These are phyloP conservation scores for Eucalyptus regnans DNA, from an alignment of 345 rosid species.

Conservation along the genomic window DNA sequence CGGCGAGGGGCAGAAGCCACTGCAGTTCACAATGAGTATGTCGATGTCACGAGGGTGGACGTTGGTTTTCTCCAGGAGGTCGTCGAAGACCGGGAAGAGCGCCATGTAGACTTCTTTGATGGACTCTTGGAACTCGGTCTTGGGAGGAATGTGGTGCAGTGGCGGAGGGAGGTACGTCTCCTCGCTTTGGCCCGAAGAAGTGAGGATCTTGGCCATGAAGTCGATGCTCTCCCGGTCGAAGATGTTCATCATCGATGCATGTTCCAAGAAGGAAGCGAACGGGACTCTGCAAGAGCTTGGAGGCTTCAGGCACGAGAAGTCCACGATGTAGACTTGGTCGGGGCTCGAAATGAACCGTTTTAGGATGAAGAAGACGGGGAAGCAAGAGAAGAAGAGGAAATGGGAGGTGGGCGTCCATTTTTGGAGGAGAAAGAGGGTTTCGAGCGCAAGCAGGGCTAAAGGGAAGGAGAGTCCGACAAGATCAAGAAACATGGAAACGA, in stretches of 20 bases:
- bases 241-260: slow-evolving; percentile 12
- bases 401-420: slow-evolving; percentile 1
- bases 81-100: slow-evolving; percentile 31
- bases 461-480: background rate
- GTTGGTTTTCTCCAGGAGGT: slow-evolving; percentile 28
- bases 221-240: slow-evolving; percentile 28
- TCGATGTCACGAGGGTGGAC: slow-evolving; percentile 26
- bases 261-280: slow-evolving; percentile 23
- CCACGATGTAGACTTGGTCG: slow-evolving; percentile 26
- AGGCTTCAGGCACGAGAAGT: slow-evolving; percentile 40
- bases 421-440: background rate
- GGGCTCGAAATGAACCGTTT: background rate
- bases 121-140: slow-evolving; percentile 18
- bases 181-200: slow-evolving; percentile 30
- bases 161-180: slow-evolving; percentile 51
- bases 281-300: slow-evolving; percentile 26
- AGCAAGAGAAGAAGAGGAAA: background rate
- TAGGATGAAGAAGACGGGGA: background rate
- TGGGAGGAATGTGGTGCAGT: slow-evolving; percentile 38
- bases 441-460: background rate
- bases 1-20: slow-evolving; percentile 46
- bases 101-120: slow-evolving; percentile 33
- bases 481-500: background rate
- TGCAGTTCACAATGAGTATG: slow-evolving; percentile 37
- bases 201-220: slow-evolving; percentile 46